Evolutionary conservation across 441 rosid genomes (phyloP).

Genomic region (Gossypium davidsonii): DNA sequence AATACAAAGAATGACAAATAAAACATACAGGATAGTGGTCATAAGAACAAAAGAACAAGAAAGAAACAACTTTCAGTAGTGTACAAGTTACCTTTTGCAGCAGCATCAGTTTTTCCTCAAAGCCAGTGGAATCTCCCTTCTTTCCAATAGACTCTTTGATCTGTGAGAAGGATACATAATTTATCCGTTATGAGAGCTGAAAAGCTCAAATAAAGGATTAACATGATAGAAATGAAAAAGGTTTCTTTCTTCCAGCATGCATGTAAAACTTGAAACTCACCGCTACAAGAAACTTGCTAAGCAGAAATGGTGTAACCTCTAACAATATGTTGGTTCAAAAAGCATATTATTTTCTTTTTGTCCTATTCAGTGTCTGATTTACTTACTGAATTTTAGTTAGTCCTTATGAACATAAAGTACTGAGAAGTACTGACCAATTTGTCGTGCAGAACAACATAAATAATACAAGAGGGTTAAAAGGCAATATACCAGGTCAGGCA

Average conservation of each 20-base stretch:
- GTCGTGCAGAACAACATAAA: neutral
- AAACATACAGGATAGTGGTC: neutral
- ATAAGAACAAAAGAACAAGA: neutral
- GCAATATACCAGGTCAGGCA: neutral
- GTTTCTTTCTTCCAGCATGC: neutral
- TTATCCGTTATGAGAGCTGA: neutral
- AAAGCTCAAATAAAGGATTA: neutral
- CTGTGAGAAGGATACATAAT: slow-evolving; percentile 31
- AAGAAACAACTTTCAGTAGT: neutral
- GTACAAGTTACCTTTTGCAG: slow-evolving; percentile 49
- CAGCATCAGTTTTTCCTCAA: slow-evolving; percentile 35
- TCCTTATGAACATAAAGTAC: neutral
- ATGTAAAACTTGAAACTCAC: neutral
- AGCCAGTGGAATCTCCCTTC: slow-evolving; percentile 29
- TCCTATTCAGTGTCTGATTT: neutral
- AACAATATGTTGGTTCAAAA: neutral
- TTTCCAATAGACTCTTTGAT: slow-evolving; percentile 40
- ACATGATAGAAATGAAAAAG: neutral
- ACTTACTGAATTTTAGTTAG: neutral
- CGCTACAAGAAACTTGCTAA: neutral
- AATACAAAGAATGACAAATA: neutral
- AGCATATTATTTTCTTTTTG: neutral
- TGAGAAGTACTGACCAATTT: neutral
- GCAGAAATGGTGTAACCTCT: neutral
- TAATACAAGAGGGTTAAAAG: neutral